Conservation (phyloP, 2,329 filamentous ascomycete genomes). For the Venturia effusa region DNA sequence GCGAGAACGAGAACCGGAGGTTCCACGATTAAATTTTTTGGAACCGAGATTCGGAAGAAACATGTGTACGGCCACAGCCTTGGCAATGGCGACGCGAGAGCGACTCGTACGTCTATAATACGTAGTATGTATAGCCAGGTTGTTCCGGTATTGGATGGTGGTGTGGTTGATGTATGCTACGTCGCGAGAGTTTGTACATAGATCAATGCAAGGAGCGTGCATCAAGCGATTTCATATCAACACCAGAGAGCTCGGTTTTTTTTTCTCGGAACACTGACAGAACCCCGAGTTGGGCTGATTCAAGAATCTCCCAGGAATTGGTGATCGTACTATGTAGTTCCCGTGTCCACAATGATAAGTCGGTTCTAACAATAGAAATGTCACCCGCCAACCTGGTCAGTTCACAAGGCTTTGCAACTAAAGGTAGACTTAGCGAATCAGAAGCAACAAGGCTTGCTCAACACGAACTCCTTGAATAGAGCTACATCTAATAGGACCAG, state of each 20-base stretch:
- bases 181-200: background rate
- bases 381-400: background rate
- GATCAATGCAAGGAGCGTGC: background rate
- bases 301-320: background rate
- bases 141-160: background rate
- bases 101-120: background rate
- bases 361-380: background rate
- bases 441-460: background rate
- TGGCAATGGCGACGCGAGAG: background rate
- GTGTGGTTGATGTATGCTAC: background rate
- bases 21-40: slow-evolving; percentile 66
- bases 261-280: too few relatives aligned
- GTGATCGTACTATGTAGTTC: background rate
- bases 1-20: slow-evolving; percentile 88
- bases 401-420: background rate
- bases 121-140: background rate
- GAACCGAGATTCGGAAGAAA: background rate
- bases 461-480: background rate
- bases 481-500: background rate
- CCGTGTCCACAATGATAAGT: background rate
- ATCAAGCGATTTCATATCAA: background rate
- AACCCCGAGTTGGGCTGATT: too few relatives aligned
- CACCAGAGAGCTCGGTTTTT: too few relatives aligned
- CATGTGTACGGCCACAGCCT: background rate
- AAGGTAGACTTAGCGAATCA: background rate